Base-by-base conservation (phyloP, 192 early-diverging fungal species). In the Backusella mclennaniae region DNA sequence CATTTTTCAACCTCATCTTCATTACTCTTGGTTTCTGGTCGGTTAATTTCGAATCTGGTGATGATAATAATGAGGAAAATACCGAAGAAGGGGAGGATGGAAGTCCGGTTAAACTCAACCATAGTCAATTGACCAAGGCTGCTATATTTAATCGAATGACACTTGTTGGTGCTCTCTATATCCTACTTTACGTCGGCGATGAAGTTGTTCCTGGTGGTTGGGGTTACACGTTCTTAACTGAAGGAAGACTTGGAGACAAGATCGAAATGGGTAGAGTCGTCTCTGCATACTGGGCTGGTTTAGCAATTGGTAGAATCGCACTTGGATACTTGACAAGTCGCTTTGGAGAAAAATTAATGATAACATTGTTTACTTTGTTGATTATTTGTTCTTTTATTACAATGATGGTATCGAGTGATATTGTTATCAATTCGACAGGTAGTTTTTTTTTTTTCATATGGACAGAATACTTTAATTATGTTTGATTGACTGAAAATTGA, bases 221-320 rank as follows among this genome's bases (percentile, higher is more conserved):
- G 80, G 71, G 72, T 41, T 81, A 70, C 53, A 69, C 76, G 0
- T 81, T 73, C 31, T 74, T 81, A 42, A 73, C 67, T 12, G 76
- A 81, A 53, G 75, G 70, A 35, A 42, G 73, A 7, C 8, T 42
- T 23, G 80, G 80, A 8, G 46, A 81, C 29, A 66, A 26, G 7
- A 71, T 81, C 3, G 56, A 52, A 5, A 73, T 81, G 67, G 80
- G 67, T 17, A 73, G 66, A 35, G 53, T 75, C 6, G 67, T 73
- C 8, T 73, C 80, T 19, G 75, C 73, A 2, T 81, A 81, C 33
- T 81, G 80, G 80, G 63, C 75, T n/a, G 80, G 80, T 1, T 41
- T 81, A 0, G 70, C 73, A 2, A 39, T 69, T 39, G 80, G 80
- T 33, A 67, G 80, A 59, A 26, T 81, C 23, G 19, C 74, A 5